phyloP scores from a whole-genome alignment of 192 early-diverging fungal species.

The Phycomyces blakesleeanus region DNA sequence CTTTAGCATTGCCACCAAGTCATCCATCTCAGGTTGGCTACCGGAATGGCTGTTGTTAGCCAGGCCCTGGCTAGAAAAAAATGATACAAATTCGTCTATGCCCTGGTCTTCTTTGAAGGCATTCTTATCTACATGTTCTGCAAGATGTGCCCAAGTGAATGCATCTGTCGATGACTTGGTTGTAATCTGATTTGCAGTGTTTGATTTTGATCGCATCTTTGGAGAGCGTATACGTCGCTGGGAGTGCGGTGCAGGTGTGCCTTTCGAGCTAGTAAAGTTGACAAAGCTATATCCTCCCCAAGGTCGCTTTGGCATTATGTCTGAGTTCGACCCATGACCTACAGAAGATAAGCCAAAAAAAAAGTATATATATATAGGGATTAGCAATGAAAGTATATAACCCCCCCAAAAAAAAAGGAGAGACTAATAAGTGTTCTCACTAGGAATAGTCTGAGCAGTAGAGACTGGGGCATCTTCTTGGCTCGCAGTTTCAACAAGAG shows the following conservation, averaged over 20 bases:
- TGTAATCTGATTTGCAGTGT: background rate
- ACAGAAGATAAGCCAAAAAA: background rate
- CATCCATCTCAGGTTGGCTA: background rate
- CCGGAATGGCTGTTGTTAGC: too few species aligned
- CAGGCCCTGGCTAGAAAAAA: too few species aligned
- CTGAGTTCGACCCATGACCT: background rate
- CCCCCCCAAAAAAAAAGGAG: background rate
- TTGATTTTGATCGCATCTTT: background rate
- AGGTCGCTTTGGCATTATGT: background rate
- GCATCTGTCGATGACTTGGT: background rate
- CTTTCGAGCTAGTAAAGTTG: background rate
- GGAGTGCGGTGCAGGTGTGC: background rate
- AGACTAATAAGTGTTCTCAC: background rate
- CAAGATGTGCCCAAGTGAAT: too few species aligned
- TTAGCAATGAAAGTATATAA: too few species aligned
- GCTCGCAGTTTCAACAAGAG: slow-evolving; percentile 1
- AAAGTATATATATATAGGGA: too few species aligned
- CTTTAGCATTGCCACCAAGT: background rate
- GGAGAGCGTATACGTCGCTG: background rate
- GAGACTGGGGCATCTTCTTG: background rate
- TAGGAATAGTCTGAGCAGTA: background rate
- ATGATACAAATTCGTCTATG: too few species aligned
- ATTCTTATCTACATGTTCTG: too few species aligned
- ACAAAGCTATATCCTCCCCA: background rate
- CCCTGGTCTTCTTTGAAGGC: too few species aligned